Conservation (phyloP, 2,329 filamentous ascomycete species). For the Blumeria hordei region DNA sequence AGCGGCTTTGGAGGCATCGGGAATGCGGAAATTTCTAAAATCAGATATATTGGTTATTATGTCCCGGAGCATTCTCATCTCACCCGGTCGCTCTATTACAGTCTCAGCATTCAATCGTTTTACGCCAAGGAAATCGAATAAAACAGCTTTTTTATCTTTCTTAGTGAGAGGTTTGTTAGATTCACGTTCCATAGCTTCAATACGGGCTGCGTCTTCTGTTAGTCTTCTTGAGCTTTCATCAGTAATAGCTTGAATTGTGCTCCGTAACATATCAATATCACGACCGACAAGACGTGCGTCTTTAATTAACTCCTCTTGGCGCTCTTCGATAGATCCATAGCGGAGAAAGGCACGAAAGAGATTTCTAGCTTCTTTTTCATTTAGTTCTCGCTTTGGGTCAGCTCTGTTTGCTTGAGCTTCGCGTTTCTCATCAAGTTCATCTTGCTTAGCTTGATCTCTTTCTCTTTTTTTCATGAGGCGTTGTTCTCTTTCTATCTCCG, state of each 20-base stretch:
- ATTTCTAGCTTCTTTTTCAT: conserved; percentile 80
- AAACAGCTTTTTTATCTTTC: conserved; percentile 90
- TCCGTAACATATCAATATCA: conserved; percentile 55
- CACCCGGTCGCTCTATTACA: conserved; percentile 69
- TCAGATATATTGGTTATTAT: conserved; percentile 44
- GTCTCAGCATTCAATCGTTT: conserved; percentile 94
- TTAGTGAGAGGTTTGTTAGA: conserved; percentile 68
- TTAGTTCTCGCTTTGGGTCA: conserved; percentile 74
- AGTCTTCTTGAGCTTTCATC: conserved; percentile 48
- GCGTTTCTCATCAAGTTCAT: conserved; percentile 35
- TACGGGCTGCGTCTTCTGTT: conserved; percentile 43
- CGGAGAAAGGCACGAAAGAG: conserved; percentile 77
- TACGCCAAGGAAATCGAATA: conserved; percentile 83
- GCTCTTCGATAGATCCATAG: conserved; percentile 75
- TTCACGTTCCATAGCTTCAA: conserved; percentile 40
- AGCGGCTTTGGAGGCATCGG: conserved; percentile 77
- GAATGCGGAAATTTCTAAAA: conserved; percentile 58
- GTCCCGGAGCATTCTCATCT: conserved; percentile 63
- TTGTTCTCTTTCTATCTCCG: conserved; percentile 37
- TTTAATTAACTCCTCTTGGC: conserved; percentile 62
- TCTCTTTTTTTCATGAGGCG: conserved; percentile 41
- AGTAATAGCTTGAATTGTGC: conserved; percentile 42
- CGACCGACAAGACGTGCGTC: conserved; percentile 69
- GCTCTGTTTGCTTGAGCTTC: conserved; percentile 50
- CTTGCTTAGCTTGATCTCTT: conserved; percentile 41